Evolutionary conservation across 1,139 yeast genomes (phyloP), one percentile per base, ranked within the genome.

Genomic region (Maudiozyma humilis): DNA sequence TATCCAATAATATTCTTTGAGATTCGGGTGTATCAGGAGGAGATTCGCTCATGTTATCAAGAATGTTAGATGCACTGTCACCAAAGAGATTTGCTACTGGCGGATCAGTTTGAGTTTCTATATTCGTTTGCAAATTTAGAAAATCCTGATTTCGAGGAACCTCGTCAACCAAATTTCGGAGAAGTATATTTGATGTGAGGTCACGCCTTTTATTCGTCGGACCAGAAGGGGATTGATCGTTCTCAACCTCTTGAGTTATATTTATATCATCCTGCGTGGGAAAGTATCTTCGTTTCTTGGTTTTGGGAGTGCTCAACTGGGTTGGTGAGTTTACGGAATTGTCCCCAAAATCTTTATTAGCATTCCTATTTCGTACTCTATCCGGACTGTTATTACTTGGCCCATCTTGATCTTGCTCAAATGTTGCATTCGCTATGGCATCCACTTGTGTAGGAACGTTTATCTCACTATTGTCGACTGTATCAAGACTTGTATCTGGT

Each of bases 1-100:
- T 13, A 7, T 30, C 36, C 3, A 31, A 31, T n/a, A 29, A 20
- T 16, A 42, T 36, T 23, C 50, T 32, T 30, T 47, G 44, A 5
- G 50, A 47, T 17, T 45, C 47, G 2, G 50, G 50, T 2, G 50
- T 47, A 37, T 47, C 50, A 4, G 43, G 44, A 23, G 42, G 41
- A 13, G 46, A 41, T 16, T 41, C 36, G 23, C 45, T 33, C 3
- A 45, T 32, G 6, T 33, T 19, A 10, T 29, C 8, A 18, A 41
- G 17, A 10, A 35, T 20, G 18, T 8, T 25, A 10, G 27, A 6
- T 23, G 6, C 27, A 10, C 10, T 10, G 10, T 23, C 27, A 23
- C 27, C 10, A 23, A 23, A 23, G n/a, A n/a, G n/a, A n/a, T n/a
- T n/a, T n/a, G n/a, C n/a, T n/a, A n/a, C n/a, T n/a, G n/a, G n/a